Evolutionary conservation across 1,284 basidiomycete species (phyloP).

Genomic region (Puccinia sorghi): DNA sequence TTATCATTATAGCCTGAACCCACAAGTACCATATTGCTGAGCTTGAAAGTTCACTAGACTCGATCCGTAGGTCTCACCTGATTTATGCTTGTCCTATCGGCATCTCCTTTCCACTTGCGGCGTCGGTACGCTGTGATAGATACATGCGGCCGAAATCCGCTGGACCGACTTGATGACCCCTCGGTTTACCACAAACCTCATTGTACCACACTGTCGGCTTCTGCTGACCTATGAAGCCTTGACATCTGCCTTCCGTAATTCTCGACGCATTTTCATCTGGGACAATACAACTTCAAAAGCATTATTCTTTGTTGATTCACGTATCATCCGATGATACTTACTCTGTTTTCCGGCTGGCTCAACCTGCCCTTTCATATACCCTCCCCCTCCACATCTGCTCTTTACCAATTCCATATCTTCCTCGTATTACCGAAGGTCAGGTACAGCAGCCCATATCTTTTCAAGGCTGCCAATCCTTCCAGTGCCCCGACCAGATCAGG

Average conservation of each 20-base stretch:
- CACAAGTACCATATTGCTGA: not conserved
- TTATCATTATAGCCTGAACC: not conserved
- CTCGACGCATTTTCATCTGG: not conserved
- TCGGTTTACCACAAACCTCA: not conserved
- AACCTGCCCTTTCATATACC: not conserved
- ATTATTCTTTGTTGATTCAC: not conserved
- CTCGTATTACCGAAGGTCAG: not conserved
- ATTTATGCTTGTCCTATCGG: not conserved
- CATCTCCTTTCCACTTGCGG: not conserved
- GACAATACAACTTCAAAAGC: not conserved
- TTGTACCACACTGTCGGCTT: not conserved
- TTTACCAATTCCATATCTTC: not conserved
- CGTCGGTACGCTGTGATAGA: not conserved
- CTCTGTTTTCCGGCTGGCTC: not conserved
- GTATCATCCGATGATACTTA: not conserved
- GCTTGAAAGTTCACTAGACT: not conserved
- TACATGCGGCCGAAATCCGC: not conserved
- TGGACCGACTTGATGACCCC: not conserved
- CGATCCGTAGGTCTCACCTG: conserved; percentile 9
- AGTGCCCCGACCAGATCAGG: not conserved
- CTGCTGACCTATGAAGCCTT: not conserved
- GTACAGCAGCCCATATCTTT: not conserved
- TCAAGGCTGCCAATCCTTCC: not conserved
- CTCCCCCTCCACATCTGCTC: not conserved
- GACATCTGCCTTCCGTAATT: not conserved